phyloP scores from a whole-genome alignment of 169 alveolate species.

The Eimeria necatrix region DNA sequence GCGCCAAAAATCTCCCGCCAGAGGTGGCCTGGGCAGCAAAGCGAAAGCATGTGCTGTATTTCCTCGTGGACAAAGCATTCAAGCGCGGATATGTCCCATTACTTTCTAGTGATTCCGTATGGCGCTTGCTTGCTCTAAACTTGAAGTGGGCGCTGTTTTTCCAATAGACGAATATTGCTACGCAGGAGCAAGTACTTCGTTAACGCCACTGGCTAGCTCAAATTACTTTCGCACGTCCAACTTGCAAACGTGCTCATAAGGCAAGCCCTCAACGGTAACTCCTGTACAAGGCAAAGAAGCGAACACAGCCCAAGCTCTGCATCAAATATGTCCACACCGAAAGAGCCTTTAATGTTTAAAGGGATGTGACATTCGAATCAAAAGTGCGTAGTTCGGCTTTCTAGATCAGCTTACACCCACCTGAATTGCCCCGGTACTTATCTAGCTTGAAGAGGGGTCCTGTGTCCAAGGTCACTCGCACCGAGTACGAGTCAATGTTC shows the following conservation, averaged over 20 bases:
- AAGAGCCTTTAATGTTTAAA: neutral
- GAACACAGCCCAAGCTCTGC: neutral
- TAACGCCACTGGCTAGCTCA: neutral
- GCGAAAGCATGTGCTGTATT: too few species aligned
- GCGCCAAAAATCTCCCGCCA: too few species aligned
- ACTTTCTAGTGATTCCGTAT: too few species aligned
- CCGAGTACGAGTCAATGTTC: slow-evolving; percentile 64
- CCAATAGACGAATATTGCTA: too few species aligned
- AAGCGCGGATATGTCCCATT: too few species aligned
- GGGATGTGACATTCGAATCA: neutral
- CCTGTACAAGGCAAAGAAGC: neutral
- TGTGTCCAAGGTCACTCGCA: slow-evolving; percentile 31
- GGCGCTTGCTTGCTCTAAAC: too few species aligned
- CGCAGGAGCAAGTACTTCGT: neutral
- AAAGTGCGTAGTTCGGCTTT: too few species aligned
- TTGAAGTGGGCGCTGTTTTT: too few species aligned
- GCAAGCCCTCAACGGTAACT: slow-evolving; percentile 69
- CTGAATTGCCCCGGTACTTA: neutral
- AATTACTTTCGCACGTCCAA: neutral
- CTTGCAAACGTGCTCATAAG: slow-evolving; percentile 80
- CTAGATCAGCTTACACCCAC: neutral
- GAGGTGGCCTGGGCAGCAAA: too few species aligned
- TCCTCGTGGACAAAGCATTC: too few species aligned
- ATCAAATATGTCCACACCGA: too few species aligned
- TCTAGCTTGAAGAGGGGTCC: slow-evolving; percentile 77